Conservation (phyloP, 2,329 filamentous ascomycete species). For the Curvularia verruculosa region DNA sequence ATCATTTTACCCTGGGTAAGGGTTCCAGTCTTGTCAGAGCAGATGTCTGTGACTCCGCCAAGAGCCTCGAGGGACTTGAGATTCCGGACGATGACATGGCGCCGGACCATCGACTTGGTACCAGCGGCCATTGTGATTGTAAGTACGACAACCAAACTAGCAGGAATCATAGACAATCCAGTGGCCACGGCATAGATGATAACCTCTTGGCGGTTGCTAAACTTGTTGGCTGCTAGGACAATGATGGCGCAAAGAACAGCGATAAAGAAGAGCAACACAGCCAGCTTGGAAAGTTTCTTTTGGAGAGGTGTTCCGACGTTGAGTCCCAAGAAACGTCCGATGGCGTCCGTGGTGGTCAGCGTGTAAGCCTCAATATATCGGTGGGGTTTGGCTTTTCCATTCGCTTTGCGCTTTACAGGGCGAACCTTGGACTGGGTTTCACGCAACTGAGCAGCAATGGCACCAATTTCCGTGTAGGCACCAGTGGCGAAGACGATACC, state of each 20-base stretch:
- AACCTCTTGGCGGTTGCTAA: constrained; percentile 47
- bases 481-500: constrained; percentile 71
- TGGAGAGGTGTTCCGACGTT: constrained; percentile 48
- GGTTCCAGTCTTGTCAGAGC: constrained; percentile 44
- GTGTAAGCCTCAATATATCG: constrained; percentile 56
- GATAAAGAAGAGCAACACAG: constrained; percentile 32
- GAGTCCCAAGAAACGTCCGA: constrained; percentile 49
- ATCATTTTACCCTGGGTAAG: constrained; percentile 48
- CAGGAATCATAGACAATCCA: constrained; percentile 47
- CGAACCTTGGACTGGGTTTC: constrained; percentile 51
- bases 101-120: constrained; percentile 45
- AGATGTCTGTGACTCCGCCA: constrained; percentile 46
- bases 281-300: constrained; percentile 46
- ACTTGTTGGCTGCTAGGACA: constrained; percentile 45
- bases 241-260: constrained; percentile 37
- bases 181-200: constrained; percentile 48
- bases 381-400: constrained; percentile 40
- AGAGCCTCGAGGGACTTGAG: constrained; percentile 46
- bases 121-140: constrained; percentile 50
- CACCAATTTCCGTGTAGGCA: constrained; percentile 75
- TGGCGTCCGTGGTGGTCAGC: constrained; percentile 53
- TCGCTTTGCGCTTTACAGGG: constrained; percentile 50
- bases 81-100: constrained; percentile 47
- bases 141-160: constrained; percentile 43
- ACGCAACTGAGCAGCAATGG: constrained; percentile 71